Evolutionary conservation across 129 eudicot species (phyloP).

Genomic region (sunflower (Helianthus annuus)): HanXRQr2.0-SUNRISE NC_035437.2:92708594-92709093

Average conservation of each 20-base stretch:
- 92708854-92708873: constrained; percentile 48
- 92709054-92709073: not conserved
- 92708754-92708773: not conserved
- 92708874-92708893: constrained; percentile 97
- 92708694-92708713: constrained; percentile 12
- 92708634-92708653: constrained; percentile 4
- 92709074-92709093: constrained; percentile 8
- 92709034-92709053: not conserved
- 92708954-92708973: constrained; percentile 40
- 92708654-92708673: constrained; percentile 17
- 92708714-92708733: constrained; percentile 18
- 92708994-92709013: not conserved
- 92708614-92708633: constrained; percentile 2
- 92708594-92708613: not conserved
- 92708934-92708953: constrained; percentile 97
- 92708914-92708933: constrained; percentile 99
- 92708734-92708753: not conserved
- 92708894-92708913: constrained; percentile 91
- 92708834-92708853: constrained; percentile 4
- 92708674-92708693: constrained; percentile 6
- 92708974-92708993: too few relatives aligned
- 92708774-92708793: not conserved
- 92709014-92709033: not conserved
- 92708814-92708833: not conserved
- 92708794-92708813: constrained; percentile 15